A percentile compares a stretch with the other conserved stretches of the same genome.
Conservation (phyloP, 2,329 filamentous ascomycete genomes). For the Elsinoe necatrix region DNA sequence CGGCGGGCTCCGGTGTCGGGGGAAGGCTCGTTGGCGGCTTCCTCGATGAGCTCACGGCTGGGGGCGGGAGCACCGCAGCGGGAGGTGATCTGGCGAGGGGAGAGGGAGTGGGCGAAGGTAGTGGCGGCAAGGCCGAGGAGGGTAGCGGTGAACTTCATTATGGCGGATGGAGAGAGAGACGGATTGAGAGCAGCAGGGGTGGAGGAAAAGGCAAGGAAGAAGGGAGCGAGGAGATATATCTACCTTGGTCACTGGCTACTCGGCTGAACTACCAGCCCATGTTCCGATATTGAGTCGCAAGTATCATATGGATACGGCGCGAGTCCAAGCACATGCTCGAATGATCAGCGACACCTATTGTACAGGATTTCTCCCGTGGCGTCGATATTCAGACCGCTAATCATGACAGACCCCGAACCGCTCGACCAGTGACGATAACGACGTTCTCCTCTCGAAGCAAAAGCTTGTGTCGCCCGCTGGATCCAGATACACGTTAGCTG, state of each 20-base stretch:
- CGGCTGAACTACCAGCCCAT: neutral
- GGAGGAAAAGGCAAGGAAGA: neutral
- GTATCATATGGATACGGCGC: neutral
- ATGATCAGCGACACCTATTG: conserved; percentile 1
- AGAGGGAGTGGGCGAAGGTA: conserved; percentile 5
- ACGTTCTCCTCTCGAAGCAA: neutral
- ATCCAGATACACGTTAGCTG: neutral
- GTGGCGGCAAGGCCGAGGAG: conserved; percentile 9
- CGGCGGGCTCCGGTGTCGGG: neutral
- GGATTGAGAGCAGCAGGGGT: neutral
- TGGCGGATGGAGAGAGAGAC: neutral
- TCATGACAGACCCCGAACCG: neutral
- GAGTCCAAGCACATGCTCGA: neutral
- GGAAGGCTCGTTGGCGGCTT: conserved; percentile 6
- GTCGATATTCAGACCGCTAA: neutral
- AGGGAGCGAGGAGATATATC: neutral
- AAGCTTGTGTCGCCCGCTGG: neutral
- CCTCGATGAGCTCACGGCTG: neutral
- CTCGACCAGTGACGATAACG: conserved; percentile 10
- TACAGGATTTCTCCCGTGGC: conserved; percentile 3
- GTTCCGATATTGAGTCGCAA: neutral
- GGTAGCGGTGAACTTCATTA: neutral
- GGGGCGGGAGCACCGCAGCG: conserved; percentile 7
- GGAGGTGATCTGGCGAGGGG: conserved; percentile 6
- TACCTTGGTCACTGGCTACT: neutral